These are phyloP conservation scores for Fusarium sarcochroum DNA, from an alignment of 2,329 filamentous ascomycete genomes.

Conservation along the genomic window DNA sequence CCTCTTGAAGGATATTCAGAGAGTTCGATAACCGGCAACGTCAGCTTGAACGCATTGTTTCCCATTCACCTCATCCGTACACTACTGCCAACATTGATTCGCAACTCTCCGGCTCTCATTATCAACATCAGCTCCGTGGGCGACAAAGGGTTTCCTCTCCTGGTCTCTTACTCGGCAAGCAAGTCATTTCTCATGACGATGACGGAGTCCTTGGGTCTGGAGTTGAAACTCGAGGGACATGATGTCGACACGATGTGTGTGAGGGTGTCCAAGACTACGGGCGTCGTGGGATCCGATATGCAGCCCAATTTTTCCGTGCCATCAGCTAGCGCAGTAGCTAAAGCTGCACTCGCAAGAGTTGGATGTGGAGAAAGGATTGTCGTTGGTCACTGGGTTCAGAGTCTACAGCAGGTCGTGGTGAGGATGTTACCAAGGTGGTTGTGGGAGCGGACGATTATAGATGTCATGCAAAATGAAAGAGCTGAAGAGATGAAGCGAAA, in stretches of 20 bases:
- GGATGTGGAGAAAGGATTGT: background rate
- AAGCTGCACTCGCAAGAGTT: background rate
- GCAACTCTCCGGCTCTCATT: background rate
- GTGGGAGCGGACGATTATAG: background rate
- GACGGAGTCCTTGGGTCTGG: background rate
- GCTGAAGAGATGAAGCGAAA: too few relatives aligned
- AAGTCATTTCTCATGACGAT: background rate
- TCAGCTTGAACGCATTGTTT: background rate
- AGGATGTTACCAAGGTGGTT: background rate
- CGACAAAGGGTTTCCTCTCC: background rate
- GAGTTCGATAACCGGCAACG: too few relatives aligned
- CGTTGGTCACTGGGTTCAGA: background rate
- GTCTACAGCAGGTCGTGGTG: too few relatives aligned
- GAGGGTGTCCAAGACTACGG: background rate
- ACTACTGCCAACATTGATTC: background rate
- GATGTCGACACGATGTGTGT: constrained; percentile 1
- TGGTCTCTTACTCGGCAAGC: background rate
- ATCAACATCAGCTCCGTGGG: constrained; percentile 7
- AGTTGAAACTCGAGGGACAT: background rate
- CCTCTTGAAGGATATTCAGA: too few relatives aligned
- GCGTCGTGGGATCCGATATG: too few relatives aligned
- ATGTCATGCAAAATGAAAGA: background rate
- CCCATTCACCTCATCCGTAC: background rate
- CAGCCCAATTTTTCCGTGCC: too few relatives aligned
- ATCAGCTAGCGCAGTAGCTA: background rate